Evolutionary conservation across 2,329 filamentous ascomycete species (phyloP).

Genomic region (Xylariomycetidae sp.): DNA sequence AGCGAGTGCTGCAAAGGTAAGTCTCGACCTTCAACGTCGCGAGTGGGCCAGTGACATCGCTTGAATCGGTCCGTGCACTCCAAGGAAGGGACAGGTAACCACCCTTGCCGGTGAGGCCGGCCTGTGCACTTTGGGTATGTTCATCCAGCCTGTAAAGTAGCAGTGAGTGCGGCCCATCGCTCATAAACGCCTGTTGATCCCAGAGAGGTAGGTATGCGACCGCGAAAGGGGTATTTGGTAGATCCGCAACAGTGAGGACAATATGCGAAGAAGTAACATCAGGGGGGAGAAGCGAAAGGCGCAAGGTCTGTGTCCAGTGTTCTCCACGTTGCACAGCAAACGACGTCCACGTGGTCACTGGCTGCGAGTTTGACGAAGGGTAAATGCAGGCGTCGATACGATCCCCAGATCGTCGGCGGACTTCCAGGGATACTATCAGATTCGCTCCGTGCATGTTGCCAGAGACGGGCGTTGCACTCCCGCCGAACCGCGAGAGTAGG

Average conservation of each 20-base stretch:
- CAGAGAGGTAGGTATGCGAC: constrained; percentile 90
- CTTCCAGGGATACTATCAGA: constrained; percentile 82
- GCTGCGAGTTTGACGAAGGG: constrained; percentile 72
- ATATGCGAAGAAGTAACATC: constrained; percentile 81
- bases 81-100: constrained; percentile 84
- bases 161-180: constrained; percentile 75
- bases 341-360: constrained; percentile 82
- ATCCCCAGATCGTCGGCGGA: constrained; percentile 71
- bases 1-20: constrained; percentile 88
- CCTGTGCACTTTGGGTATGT: constrained; percentile 64
- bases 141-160: constrained; percentile 90
- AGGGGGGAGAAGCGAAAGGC: constrained; percentile 69
- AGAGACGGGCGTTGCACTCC: constrained; percentile 68
- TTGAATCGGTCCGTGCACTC: constrained; percentile 61
- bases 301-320: constrained; percentile 82
- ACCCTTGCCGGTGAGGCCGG: constrained; percentile 62
- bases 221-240: constrained; percentile 82
- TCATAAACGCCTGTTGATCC: constrained; percentile 84
- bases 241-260: constrained; percentile 83
- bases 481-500: constrained; percentile 57
- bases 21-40: constrained; percentile 75
- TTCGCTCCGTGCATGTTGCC: constrained; percentile 61
- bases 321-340: constrained; percentile 73
- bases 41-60: constrained; percentile 73
- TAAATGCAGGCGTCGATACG: constrained; percentile 85